Percentiles rank a stretch among this genome's conserved stretches.
phyloP scores from a whole-genome alignment of 768 basidiomycete genomes.

The Cystobasidium onofrii region DNA sequence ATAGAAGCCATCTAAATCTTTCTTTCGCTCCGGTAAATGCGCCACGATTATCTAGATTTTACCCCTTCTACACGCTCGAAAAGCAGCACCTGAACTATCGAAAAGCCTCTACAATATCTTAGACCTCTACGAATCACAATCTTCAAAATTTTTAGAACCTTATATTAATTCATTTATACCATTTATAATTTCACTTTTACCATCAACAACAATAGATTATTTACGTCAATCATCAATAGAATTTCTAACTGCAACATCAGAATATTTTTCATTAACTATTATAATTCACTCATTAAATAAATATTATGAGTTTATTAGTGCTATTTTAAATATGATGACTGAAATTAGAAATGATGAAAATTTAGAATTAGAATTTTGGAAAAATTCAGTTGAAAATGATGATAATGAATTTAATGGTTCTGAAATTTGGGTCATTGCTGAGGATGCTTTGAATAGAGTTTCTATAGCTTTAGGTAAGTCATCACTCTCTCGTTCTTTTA shows the following conservation, averaged over 20 bases:
- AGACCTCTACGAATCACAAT: conserved; percentile 1
- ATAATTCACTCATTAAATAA: neutral
- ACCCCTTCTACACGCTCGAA: neutral
- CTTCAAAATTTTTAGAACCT: neutral
- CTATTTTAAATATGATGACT: neutral
- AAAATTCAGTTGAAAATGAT: conserved; percentile 1
- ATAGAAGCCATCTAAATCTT: too few species aligned
- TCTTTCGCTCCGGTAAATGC: too few species aligned
- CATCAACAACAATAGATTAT: neutral
- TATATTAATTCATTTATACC: conserved; percentile 3
- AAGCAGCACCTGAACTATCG: neutral
- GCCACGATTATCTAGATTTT: neutral
- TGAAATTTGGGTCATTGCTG: neutral
- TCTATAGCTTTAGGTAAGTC: neutral
- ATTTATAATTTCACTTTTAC: neutral
- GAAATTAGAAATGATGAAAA: neutral
- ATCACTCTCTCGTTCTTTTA: too few species aligned
- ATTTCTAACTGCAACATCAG: conserved; percentile 6
- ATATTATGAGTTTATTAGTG: neutral
- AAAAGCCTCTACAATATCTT: neutral
- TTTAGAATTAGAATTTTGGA: conserved; percentile 8
- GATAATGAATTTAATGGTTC: neutral
- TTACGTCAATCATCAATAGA: neutral
- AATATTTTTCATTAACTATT: neutral
- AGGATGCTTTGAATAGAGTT: conserved; percentile 15